Percentiles rank a stretch among this genome's conserved stretches.
Evolutionary conservation across 2,329 filamentous ascomycete species (phyloP).

Genomic region (Colletotrichum salicis): DNA sequence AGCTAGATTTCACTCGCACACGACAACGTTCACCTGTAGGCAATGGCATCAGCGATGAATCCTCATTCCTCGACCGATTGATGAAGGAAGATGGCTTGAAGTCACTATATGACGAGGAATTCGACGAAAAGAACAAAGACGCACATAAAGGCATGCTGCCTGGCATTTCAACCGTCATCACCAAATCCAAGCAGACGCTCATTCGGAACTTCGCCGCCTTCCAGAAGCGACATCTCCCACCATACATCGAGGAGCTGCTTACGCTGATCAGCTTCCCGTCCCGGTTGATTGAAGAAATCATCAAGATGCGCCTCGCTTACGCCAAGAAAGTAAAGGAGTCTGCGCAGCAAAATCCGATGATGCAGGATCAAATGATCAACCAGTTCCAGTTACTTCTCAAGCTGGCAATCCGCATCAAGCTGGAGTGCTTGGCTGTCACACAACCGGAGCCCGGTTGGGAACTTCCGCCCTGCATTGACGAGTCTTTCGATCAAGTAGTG

Average conservation of each 20-base stretch:
- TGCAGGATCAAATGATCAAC: constrained; percentile 97
- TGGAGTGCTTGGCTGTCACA: constrained; percentile 85
- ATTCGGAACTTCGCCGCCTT: constrained; percentile 89
- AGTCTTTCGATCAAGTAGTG: constrained; percentile 92
- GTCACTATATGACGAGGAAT: constrained; percentile 81
- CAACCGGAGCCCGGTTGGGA: constrained; percentile 94
- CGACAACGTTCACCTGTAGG: constrained; percentile 75
- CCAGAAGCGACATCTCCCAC: constrained; percentile 87
- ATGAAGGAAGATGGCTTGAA: constrained; percentile 96
- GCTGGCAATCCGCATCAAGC: constrained; percentile 91
- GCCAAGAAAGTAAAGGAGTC: constrained; percentile 96
- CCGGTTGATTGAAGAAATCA: constrained; percentile 94
- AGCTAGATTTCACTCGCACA: constrained; percentile 87
- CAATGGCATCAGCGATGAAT: constrained; percentile 85
- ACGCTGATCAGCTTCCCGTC: constrained; percentile 98
- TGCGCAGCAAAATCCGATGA: constrained; percentile 88
- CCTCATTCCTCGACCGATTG: constrained; percentile 92
- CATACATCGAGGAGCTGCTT: constrained; percentile 95
- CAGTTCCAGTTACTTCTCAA: constrained; percentile 95
- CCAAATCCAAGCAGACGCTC: constrained; percentile 91
- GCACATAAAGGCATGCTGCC: constrained; percentile 80
- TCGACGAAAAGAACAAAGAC: constrained; percentile 47
- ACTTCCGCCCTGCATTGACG: constrained; percentile 93
- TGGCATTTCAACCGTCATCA: constrained; percentile 85
- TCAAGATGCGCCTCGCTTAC: constrained; percentile 89